Base-by-base conservation (phyloP, 148 eudicot species). In the Dianthus caryophyllus region DNA sequence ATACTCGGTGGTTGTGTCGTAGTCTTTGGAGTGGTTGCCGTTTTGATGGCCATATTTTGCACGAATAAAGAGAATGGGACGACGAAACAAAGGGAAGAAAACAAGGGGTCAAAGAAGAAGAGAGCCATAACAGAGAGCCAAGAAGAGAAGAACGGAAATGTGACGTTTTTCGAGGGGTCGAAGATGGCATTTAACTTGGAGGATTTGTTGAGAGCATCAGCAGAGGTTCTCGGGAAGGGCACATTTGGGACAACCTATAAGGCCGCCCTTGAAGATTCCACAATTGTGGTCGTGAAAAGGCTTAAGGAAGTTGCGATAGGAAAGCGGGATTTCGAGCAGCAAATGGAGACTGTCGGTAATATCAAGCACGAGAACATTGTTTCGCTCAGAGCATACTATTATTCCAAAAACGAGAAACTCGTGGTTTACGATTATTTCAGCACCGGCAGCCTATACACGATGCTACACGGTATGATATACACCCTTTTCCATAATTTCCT, bases 361-460 rank as follows among this genome's bases (percentile, higher is more conserved):
- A 82, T 88, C 65, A 79, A 63, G 81, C 97, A 91, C 56, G 88
- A 86, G n/a, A 91, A 88, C 81, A 87, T 91, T 5, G 85, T 77
- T 68, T 54, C 87, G 0, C 75, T 91, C 4, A 80, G 90, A 61
- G 97, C 96, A 3, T 91, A 91, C 74, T 91, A 84, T 72, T 86
- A 82, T 60, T 88, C 96, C 14, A 91, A 87, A 61, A 90, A 88
- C 53, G 97, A 91, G 77, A 91, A 91, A 81, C 96, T 91, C 41
- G 71, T 88, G 80, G 90, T 91, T 21, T 85, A 86, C 55, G 97
- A 91, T 51, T 86, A 84, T 59, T 88, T 74, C 72, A 65, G 57
- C 72, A 76, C 41, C 1, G 97, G 97, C 26, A 91, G 88, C 72
- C 72, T 80, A 4, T 83, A 82, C 18, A 46, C 85, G 7, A 30